Evolutionary conservation across 2,329 filamentous ascomycete genomes (phyloP), one percentile per base, ranked within the genome.

Genomic region (Emergomyces orientalis): DNA sequence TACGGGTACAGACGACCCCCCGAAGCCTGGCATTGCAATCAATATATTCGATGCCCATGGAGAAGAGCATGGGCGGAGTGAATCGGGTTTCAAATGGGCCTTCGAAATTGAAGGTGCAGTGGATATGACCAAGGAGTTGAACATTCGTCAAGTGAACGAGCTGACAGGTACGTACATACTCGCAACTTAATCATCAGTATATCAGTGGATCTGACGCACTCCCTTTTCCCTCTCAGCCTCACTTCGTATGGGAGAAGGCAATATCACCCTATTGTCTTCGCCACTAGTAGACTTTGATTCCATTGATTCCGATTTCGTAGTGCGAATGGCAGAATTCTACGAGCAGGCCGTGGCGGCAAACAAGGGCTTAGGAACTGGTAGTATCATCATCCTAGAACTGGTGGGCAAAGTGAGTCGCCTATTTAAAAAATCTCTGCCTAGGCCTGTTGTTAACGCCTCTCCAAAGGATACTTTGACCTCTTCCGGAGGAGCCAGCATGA

Each of bases 61-160:
- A 19, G 59, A 52, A 32, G 59, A 60, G 41, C 45, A 60, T 37
- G 58, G 22, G n/a, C 17, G 43, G 22, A 58, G 55, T 45, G 55
- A 58, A 30, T 27, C 19, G 58, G 58, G 43, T n/a, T 60, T 60
- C 58, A 60, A 60, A 37, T 60, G 58, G 58, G 58, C 58, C 30
- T 51, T 60, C 32, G 45, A 51, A 27, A 60, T 60, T 34, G 43
- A 47, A 27, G 58, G 45, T n/a, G 58, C 43, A 49, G 32, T 49
- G 30, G 58, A 60, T 13, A 47, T 49, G 45, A 60, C 58, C 9
- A 51, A 47, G 27, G 45, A 34, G 9, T 7, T 27, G 19, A 49
- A 49, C 34, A 47, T 60, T 17, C 58, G 43, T 25, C 27, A 30
- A 22, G 27, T 60, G 3, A 60, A 51, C 27, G 32, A 60, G 11